Evolutionary conservation across 108 stramenopile species (phyloP), one percentile per base, ranked within the genome.

Genomic region (Cyclostephanos invisitatus): DNA sequence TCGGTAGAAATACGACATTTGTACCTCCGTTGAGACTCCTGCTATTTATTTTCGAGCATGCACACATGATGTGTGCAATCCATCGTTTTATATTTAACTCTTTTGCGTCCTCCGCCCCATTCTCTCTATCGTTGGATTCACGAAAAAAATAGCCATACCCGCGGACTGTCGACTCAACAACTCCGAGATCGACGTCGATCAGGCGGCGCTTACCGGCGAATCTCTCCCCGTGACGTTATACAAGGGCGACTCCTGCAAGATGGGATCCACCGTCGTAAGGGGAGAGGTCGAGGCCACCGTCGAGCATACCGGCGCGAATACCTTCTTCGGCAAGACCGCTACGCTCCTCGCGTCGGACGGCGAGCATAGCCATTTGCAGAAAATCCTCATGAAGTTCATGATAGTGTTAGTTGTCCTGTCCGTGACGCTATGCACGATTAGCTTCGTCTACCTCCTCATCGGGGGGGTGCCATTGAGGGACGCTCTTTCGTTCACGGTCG

Each of bases 191-290:
- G 83, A 88, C 60, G 84, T 87, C 47, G 92, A 93, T 72, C 85
- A 93, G 70, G 85, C 93, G 3, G 89, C 90, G 5, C 80, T 91
- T 28, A 91, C 90, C 0, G 94, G 94, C 40, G 94, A 95, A 75
- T 89, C 94, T 2, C 81, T 92, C 24, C 90, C 94, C n/a, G 88
- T 89, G 17, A 89, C 89, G 14, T 86, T 86, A 64, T 79, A 84
- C 74, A 72, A 86, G 58, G 85, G 82, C 17, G 85, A 84, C 64
- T 70, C 75, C 11, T 59, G 57, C 37, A 83, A 85, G 63, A 90
- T 87, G 86, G 92, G 92, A 27, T 83, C 89, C 20, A 90, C 86
- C 10, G 87, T 90, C 17, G 85, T 84, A 4, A 67, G 87, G 46
- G 92, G 92, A 9, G 92, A 90, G 72, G 84, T 84, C 49, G 75